phyloP scores from a whole-genome alignment of 257 asterid species.

The Cinchona pubescens region DNA sequence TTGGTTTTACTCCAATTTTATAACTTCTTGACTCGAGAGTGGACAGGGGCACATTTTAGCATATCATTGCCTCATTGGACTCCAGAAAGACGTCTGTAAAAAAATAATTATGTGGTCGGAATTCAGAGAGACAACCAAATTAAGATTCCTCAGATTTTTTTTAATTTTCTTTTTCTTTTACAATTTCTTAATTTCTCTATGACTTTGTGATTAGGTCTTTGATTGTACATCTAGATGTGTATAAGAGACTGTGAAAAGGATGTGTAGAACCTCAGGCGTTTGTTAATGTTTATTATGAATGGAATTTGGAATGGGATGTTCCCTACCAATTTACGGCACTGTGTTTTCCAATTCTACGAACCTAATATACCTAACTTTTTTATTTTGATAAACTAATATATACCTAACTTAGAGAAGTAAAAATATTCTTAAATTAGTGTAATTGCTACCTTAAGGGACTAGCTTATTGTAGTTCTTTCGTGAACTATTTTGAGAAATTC shows the following conservation, averaged over 20 bases:
- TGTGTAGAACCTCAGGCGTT: conserved; percentile 47
- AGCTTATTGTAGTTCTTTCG: not conserved
- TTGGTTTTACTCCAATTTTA: conserved; percentile 75
- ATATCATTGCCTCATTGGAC: conserved; percentile 87
- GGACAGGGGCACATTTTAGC: conserved; percentile 78
- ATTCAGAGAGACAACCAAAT: conserved; percentile 28
- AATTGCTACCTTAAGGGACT: no score
- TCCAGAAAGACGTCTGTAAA: conserved; percentile 59
- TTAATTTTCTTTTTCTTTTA: conserved; percentile 1
- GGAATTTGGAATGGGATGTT: conserved; percentile 4
- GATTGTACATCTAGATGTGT: conserved; percentile 49
- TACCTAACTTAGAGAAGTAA: not conserved
- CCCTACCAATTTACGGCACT: not conserved
- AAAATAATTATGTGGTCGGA: conserved; percentile 14
- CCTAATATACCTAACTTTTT: not conserved
- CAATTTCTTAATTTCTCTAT: not conserved
- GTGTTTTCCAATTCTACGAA: not conserved
- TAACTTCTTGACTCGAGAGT: conserved; percentile 90
- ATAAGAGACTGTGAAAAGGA: conserved; percentile 44
- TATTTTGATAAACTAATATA: no score
- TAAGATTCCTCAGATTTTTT: conserved; percentile 20
- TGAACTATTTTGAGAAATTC: not conserved
- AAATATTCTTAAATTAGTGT: no score
- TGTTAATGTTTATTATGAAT: conserved; percentile 27
- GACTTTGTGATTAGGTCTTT: conserved; percentile 41